phyloP scores from a whole-genome alignment of 495 filamentous ascomycete species.

The Penicillium paxilli region DNA sequence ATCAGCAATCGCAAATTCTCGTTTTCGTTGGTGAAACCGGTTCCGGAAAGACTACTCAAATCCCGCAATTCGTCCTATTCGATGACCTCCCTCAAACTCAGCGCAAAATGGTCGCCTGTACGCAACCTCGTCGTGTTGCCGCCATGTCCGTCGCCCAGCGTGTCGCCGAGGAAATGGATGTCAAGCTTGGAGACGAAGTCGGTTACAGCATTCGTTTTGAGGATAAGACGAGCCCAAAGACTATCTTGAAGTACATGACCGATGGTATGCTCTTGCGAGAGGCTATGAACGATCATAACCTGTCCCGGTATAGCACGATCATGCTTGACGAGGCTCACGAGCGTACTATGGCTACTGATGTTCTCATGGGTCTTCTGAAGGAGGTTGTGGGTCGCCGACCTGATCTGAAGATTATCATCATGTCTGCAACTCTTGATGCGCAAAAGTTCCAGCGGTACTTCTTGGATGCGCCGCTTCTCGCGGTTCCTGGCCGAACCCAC shows the following conservation, averaged over 20 bases:
- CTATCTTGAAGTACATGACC: conserved; percentile 98
- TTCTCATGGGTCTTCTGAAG: conserved; percentile 93
- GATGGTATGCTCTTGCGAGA: conserved; percentile 98
- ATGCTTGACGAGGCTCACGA: conserved; percentile 99
- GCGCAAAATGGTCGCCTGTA: conserved; percentile 91
- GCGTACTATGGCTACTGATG: conserved; percentile 91
- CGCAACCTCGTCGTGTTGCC: conserved; percentile 94
- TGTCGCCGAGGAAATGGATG: conserved; percentile 96
- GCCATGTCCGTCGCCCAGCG: conserved; percentile 99
- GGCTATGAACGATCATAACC: conserved; percentile 94
- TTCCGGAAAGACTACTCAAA: conserved; percentile 99
- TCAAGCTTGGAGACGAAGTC: conserved; percentile 89
- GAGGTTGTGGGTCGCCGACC: conserved; percentile 74
- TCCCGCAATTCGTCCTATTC: conserved; percentile 95
- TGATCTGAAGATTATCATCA: conserved; percentile 95
- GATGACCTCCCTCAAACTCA: conserved; percentile 90
- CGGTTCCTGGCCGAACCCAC: conserved; percentile 93
- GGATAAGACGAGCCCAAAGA: conserved; percentile 87
- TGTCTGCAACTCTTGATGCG: conserved; percentile 96
- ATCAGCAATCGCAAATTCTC: conserved; percentile 89
- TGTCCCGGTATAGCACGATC: conserved; percentile 92
- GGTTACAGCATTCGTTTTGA: conserved; percentile 99
- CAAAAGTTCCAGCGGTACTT: conserved; percentile 99
- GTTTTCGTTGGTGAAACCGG: conserved; percentile 99
- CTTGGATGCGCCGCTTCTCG: conserved; percentile 86